These are phyloP conservation scores for Metschnikowia similis DNA, from an alignment of 805 yeast species.

Conservation along the genomic window DNA sequence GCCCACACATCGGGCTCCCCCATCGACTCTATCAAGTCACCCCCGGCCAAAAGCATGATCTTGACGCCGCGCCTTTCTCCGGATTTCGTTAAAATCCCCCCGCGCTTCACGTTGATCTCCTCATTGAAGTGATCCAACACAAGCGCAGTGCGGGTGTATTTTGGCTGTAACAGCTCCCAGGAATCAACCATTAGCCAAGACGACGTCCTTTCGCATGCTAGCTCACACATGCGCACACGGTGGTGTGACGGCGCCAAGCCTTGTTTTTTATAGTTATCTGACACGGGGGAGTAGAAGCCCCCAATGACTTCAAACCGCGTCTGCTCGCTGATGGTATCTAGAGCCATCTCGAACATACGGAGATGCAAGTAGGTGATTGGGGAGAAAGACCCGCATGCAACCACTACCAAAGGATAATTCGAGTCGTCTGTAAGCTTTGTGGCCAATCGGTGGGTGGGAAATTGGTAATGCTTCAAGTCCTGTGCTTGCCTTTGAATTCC, in stretches of 20 bases:
- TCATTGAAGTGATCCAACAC: conserved; percentile 96
- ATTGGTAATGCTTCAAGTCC: conserved; percentile 59
- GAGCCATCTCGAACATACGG: conserved; percentile 98
- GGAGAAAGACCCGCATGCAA: conserved; percentile 96
- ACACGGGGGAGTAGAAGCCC: conserved; percentile 93
- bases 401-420: conserved; percentile 87
- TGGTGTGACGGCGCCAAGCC: conserved; percentile 88
- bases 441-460: conserved; percentile 85
- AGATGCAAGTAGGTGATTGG: conserved; percentile 93
- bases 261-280: conserved; percentile 87
- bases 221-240: conserved; percentile 95
- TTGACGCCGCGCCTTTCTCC: conserved; percentile 77
- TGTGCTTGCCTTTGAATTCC: conserved; percentile 89
- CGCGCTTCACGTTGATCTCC: conserved; percentile 85
- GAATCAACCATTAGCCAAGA: conserved; percentile 99
- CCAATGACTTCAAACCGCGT: conserved; percentile 95
- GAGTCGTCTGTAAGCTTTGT: conserved; percentile 63
- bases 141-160: conserved; percentile 89
- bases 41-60: conserved; percentile 95
- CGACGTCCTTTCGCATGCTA: conserved; percentile 94
- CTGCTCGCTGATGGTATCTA: conserved; percentile 86
- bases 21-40: conserved; percentile 96
- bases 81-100: conserved; percentile 65
- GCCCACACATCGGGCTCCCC: conserved; percentile 99
- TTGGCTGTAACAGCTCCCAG: conserved; percentile 92